Conservation (phyloP, 129 eudicot genomes). For the Centaurea solstitialis region DNA sequence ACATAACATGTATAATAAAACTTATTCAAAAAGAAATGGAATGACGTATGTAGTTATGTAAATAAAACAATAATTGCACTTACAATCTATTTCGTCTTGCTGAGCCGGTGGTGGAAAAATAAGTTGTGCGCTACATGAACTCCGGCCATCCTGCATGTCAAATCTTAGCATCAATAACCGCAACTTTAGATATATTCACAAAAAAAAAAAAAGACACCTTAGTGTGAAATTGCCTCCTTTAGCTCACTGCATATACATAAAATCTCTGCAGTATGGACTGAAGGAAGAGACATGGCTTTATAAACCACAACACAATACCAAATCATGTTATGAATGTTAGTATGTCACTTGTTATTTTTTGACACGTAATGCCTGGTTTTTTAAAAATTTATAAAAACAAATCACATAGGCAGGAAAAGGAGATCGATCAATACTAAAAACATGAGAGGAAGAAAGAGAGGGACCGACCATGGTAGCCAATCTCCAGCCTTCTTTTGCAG, state of each 20-base stretch:
- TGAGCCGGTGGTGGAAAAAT: slow-evolving; percentile 32
- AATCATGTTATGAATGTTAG: background rate
- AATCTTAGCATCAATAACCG: slow-evolving; percentile 1
- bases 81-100: slow-evolving; percentile 42
- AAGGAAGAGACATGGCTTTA: background rate
- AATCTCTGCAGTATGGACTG: too few relatives aligned
- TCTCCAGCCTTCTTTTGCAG: slow-evolving; percentile 57
- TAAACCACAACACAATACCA: background rate
- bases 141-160: slow-evolving; percentile 40
- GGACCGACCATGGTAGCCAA: slow-evolving; percentile 54
- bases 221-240: too few relatives aligned
- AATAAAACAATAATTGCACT: background rate
- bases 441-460: background rate
- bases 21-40: background rate
- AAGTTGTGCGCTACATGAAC: slow-evolving; percentile 33
- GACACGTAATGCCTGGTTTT: background rate
- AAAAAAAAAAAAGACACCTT: background rate
- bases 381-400: background rate
- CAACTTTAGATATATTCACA: background rate
- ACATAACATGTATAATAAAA: too few relatives aligned
- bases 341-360: background rate
- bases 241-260: too few relatives aligned
- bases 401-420: background rate
- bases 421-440: background rate
- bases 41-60: background rate